A percentile compares a stretch with the other conserved stretches of the same genome.
These are phyloP conservation scores for Incumbomyces lentus DNA, from an alignment of 2,329 filamentous ascomycete species.

Conservation along the genomic window DNA sequence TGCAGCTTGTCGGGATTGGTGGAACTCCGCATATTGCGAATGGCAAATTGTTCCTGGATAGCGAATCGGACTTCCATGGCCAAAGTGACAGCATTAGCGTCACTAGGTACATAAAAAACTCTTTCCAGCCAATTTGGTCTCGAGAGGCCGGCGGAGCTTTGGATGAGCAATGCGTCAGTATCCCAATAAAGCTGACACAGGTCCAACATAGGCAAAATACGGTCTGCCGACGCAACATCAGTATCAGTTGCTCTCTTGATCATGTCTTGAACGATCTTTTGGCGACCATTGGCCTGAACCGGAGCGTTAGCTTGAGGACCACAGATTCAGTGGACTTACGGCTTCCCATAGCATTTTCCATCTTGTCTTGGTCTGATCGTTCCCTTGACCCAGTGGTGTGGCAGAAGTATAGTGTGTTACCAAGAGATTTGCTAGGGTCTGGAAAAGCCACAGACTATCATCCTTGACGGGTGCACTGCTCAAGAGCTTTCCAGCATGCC, in stretches of 20 bases:
- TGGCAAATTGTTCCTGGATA: slow-evolving; percentile 1
- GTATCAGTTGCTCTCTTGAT: not conserved
- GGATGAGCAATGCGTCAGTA: slow-evolving; percentile 2
- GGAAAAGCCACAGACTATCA: slow-evolving; percentile 2
- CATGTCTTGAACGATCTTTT: not conserved
- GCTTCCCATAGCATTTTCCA: slow-evolving; percentile 4
- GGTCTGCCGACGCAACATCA: not conserved
- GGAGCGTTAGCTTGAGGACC: not conserved
- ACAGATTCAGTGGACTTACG: not conserved
- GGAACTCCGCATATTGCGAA: not conserved
- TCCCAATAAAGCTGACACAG: slow-evolving; percentile 5
- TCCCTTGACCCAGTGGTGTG: slow-evolving; percentile 1
- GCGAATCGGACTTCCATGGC: slow-evolving; percentile 1
- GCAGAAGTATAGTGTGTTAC: slow-evolving; percentile 1
- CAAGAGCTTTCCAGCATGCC: slow-evolving; percentile 1
- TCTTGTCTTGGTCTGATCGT: slow-evolving; percentile 1
- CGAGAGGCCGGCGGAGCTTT: not conserved
- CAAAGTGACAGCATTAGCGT: not conserved
- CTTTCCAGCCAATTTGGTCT: not conserved
- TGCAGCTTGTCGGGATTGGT: not conserved
- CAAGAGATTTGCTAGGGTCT: slow-evolving; percentile 1
- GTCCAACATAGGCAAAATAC: slow-evolving; percentile 2
- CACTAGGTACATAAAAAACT: slow-evolving; percentile 3
- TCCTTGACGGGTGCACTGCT: slow-evolving; percentile 1
- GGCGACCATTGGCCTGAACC: not conserved